Conservation (phyloP, 75 land plant species). For the Ceratopteris richardii region DNA sequence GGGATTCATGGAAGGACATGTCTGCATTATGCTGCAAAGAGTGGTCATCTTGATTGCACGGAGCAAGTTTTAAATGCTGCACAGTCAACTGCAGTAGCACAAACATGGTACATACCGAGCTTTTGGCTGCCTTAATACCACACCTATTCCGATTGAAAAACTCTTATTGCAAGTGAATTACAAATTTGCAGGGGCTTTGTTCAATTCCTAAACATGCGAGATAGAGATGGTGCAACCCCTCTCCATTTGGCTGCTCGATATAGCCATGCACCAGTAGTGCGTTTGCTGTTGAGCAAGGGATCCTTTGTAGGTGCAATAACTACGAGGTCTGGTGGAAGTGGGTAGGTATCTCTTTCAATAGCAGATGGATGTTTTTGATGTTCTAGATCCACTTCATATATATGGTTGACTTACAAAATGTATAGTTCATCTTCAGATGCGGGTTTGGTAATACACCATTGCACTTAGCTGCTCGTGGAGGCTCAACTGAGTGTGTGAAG, state of each 20-base stretch:
- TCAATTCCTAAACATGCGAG: constrained; percentile 17
- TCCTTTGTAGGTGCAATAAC: constrained; percentile 22
- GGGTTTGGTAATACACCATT: constrained; percentile 21
- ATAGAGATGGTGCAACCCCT: constrained; percentile 16
- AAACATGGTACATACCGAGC: constrained; percentile 24
- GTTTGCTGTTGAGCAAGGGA: constrained; percentile 12
- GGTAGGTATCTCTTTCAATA: not conserved
- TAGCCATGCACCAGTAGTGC: constrained; percentile 12
- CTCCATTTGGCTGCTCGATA: constrained; percentile 18
- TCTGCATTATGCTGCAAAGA: constrained; percentile 25
- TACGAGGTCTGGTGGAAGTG: constrained; percentile 6
- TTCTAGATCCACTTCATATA: not conserved
- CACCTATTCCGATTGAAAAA: not conserved
- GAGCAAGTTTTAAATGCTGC: constrained; percentile 10
- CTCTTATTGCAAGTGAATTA: not conserved
- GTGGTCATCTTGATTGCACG: constrained; percentile 20
- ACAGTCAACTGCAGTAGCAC: constrained; percentile 11
- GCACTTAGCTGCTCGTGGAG: constrained; percentile 28
- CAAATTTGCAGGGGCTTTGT: constrained; percentile 18
- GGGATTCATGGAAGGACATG: constrained; percentile 18
- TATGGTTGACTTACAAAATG: too few species aligned
- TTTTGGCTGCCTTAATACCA: not conserved
- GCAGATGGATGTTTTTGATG: not conserved
- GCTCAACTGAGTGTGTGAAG: constrained; percentile 16
- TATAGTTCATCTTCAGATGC: not conserved